These are phyloP conservation scores for Lepiota venenata DNA, from an alignment of 768 basidiomycete genomes.

Conservation along the genomic window DNA sequence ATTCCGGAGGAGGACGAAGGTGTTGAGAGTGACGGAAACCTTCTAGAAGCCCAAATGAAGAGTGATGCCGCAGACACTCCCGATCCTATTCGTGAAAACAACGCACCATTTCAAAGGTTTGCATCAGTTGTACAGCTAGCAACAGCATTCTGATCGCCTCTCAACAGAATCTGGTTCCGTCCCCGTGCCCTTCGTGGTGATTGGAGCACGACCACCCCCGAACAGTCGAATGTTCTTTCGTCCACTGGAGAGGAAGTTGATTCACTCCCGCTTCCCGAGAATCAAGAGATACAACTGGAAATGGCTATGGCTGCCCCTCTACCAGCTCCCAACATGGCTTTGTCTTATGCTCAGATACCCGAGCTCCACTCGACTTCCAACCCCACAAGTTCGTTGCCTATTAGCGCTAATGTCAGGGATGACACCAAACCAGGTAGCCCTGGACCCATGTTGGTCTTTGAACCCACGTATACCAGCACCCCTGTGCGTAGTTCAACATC, in stretches of 20 bases:
- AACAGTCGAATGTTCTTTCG: not conserved
- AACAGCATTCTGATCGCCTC: too few relatives aligned
- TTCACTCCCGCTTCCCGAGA: constrained; percentile 23
- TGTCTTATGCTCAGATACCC: not conserved
- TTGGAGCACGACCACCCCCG: too few relatives aligned
- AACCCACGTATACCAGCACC: not conserved
- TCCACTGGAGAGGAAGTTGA: constrained; percentile 12
- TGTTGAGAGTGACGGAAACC: constrained; percentile 14
- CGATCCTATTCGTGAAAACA: too few relatives aligned
- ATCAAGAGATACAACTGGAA: constrained; percentile 27
- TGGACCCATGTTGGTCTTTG: not conserved
- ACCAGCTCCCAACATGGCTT: not conserved
- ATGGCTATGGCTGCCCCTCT: constrained; percentile 30
- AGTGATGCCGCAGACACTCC: not conserved
- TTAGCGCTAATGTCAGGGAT: not conserved
- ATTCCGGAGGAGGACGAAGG: constrained; percentile 75
- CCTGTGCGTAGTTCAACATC: not conserved
- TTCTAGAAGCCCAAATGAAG: not conserved
- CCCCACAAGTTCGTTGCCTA: not conserved
- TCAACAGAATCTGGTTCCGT: too few relatives aligned
- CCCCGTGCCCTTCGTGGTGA: too few relatives aligned
- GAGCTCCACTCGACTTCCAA: not conserved
- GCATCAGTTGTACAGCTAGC: too few relatives aligned
- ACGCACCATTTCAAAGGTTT: too few relatives aligned
- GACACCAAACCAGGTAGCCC: not conserved